A percentile compares a stretch with the other conserved stretches of the same genome.
phyloP scores from a whole-genome alignment of 129 eudicot species.

The Flaveria trinervia region DNA sequence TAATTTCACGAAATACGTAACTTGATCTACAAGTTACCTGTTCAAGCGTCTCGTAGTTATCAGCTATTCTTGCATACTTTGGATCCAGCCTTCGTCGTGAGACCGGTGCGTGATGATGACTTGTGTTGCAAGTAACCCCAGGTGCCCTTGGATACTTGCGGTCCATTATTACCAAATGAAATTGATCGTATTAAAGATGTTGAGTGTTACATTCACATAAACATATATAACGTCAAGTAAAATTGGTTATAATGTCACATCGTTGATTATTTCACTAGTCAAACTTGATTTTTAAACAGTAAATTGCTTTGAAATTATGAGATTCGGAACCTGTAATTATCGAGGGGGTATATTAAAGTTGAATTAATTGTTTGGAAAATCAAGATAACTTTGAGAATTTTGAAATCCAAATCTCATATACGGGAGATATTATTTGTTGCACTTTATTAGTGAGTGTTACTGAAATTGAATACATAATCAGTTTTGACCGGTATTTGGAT shows the following conservation, averaged over 20 bases:
- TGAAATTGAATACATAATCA: too few relatives aligned
- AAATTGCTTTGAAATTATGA: conserved; percentile 16
- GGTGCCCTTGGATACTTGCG: conserved; percentile 13
- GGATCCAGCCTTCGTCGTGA: conserved; percentile 24
- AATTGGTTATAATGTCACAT: not conserved
- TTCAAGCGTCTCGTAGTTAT: conserved; percentile 65
- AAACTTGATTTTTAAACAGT: not conserved
- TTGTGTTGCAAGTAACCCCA: conserved; percentile 32
- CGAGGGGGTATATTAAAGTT: not conserved
- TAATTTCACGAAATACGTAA: not conserved
- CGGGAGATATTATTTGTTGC: too few relatives aligned
- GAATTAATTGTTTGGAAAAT: not conserved
- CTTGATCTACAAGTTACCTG: conserved; percentile 40
- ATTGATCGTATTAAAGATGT: not conserved
- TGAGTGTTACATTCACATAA: not conserved
- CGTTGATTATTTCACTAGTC: conserved; percentile 3
- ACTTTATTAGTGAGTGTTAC: too few relatives aligned
- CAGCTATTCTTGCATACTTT: conserved; percentile 58
- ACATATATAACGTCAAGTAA: too few relatives aligned
- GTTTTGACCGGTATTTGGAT: too few relatives aligned
- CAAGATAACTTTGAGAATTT: too few relatives aligned
- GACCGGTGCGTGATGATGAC: conserved; percentile 38
- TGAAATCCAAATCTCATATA: too few relatives aligned
- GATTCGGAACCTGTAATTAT: not conserved
- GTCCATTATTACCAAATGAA: conserved; percentile 17